Conservation (phyloP, 2,329 filamentous ascomycete species). For the Sporothrix pseudoabietina region DNA sequence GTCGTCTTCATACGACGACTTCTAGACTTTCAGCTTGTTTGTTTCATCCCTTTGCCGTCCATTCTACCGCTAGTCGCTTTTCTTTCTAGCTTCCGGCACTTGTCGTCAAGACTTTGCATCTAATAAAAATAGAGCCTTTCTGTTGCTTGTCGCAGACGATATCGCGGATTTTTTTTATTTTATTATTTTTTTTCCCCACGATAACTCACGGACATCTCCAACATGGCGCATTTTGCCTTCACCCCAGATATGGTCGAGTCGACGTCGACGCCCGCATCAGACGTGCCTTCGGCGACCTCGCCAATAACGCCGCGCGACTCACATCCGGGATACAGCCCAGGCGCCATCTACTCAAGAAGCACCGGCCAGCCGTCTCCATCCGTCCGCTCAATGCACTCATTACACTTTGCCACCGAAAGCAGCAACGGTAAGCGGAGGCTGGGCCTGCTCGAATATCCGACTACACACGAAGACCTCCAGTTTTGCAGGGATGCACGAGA, state of each 20-base stretch:
- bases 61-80: not conserved
- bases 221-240: not conserved
- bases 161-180: not conserved
- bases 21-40: not conserved
- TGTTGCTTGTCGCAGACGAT: not conserved
- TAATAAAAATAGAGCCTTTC: not conserved
- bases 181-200: no score
- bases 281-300: not conserved
- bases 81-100: not conserved
- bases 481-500: constrained; percentile 1
- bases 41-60: not conserved
- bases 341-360: constrained; percentile 6
- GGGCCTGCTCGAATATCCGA: constrained; percentile 9
- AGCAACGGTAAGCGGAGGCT: not conserved
- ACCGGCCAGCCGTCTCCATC: constrained; percentile 1
- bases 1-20: not conserved
- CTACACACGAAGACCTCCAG: not conserved
- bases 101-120: not conserved
- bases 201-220: not conserved
- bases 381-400: not conserved
- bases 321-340: not conserved
- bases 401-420: not conserved
- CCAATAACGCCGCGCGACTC: constrained; percentile 6
- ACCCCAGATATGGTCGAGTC: not conserved
- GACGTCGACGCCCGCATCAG: not conserved